A percentile compares a stretch with the other conserved stretches of the same genome.
Conservation (phyloP, 495 filamentous ascomycete genomes). For the Aspergillus diversus region DNA sequence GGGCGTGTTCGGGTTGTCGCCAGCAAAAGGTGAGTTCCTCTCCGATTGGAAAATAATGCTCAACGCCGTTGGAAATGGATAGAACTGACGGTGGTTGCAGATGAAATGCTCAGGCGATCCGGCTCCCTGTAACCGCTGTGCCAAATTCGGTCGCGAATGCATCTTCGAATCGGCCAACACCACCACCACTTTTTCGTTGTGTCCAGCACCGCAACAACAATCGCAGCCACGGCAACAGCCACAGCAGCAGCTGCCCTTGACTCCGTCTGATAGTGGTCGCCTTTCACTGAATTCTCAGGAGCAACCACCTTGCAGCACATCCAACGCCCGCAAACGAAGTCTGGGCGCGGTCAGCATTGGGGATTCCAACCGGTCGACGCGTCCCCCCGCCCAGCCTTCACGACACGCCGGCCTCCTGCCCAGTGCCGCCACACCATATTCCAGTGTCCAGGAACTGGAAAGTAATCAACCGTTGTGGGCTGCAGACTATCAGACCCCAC, state of each 20-base stretch:
- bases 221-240: not conserved
- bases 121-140: conserved; percentile 12
- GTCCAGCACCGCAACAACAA: not conserved
- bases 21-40: conserved; percentile 15
- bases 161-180: conserved; percentile 11
- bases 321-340: conserved; percentile 12
- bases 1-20: conserved; percentile 13
- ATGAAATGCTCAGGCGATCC: conserved; percentile 20
- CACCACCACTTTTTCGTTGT: not conserved
- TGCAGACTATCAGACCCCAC: not conserved
- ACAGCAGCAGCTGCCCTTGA: conserved; percentile 9
- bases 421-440: not conserved
- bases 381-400: not conserved
- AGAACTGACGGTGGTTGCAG: conserved; percentile 4
- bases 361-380: conserved; percentile 8
- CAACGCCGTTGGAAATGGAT: not conserved
- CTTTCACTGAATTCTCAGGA: conserved; percentile 6
- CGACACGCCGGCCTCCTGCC: conserved; percentile 8
- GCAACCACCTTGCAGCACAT: conserved; percentile 10
- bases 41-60: not conserved
- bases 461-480: not conserved
- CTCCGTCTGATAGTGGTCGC: conserved; percentile 8
- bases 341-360: not conserved
- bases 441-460: conserved; percentile 2
- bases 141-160: conserved; percentile 15